Conservation (phyloP, 495 filamentous ascomycete genomes). For the Neurospora sp. region DNA sequence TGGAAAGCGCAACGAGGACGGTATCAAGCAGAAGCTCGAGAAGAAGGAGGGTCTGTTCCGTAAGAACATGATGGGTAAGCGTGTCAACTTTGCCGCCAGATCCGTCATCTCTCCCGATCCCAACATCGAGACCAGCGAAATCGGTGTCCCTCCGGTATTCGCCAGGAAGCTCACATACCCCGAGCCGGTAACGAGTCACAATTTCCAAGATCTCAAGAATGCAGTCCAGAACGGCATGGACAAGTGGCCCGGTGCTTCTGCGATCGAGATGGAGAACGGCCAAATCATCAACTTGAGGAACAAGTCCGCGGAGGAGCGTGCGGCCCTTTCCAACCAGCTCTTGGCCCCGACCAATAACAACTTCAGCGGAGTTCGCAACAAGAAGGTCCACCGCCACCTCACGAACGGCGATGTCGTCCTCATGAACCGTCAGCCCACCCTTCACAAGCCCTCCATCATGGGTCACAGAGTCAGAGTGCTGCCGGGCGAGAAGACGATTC, state of each 20-base stretch:
- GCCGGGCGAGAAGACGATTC: constrained; percentile 89
- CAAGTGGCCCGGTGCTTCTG: constrained; percentile 87
- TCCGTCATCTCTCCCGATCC: constrained; percentile 98
- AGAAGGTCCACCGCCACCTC: constrained; percentile 94
- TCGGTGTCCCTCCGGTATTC: constrained; percentile 95
- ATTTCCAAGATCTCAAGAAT: constrained; percentile 88
- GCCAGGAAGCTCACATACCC: constrained; percentile 94
- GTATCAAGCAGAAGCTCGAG: constrained; percentile 95
- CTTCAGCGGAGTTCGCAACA: constrained; percentile 69
- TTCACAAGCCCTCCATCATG: constrained; percentile 99
- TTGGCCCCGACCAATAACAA: constrained; percentile 75
- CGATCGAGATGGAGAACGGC: constrained; percentile 92
- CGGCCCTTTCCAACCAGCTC: constrained; percentile 81
- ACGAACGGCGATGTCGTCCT: constrained; percentile 93
- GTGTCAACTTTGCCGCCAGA: constrained; percentile 95
- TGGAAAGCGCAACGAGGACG: constrained; percentile 59
- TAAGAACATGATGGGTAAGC: constrained; percentile 99
- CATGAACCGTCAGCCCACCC: constrained; percentile 99
- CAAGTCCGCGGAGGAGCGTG: constrained; percentile 76
- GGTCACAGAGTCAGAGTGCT: constrained; percentile 88
- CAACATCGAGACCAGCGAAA: constrained; percentile 97
- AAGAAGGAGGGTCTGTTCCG: constrained; percentile 98
- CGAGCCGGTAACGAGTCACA: constrained; percentile 93
- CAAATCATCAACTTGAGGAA: constrained; percentile 78
- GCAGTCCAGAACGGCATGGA: constrained; percentile 93